Evolutionary conservation across 164 flowering plant species (phyloP).

Genomic region (Vitis riparia): DNA sequence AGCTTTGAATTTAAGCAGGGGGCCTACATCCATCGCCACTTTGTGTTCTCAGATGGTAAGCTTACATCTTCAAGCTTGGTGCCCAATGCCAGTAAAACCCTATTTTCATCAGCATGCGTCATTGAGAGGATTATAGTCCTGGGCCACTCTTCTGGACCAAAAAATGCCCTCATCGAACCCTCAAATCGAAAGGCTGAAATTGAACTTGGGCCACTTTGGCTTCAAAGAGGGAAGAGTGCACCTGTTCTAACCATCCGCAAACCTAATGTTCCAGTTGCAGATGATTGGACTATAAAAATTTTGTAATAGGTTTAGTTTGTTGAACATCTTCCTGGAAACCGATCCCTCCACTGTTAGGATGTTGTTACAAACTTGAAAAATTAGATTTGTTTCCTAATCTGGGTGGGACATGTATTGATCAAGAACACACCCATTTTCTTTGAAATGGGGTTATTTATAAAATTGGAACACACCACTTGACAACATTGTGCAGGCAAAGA

Average conservation of each 20-base stretch:
- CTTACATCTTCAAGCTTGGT: slow-evolving; percentile 58
- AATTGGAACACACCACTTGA: too few species aligned
- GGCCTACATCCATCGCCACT: slow-evolving; percentile 82
- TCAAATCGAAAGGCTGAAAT: slow-evolving; percentile 51
- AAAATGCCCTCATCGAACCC: slow-evolving; percentile 71
- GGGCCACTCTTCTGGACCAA: slow-evolving; percentile 49
- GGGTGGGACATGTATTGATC: too few species aligned
- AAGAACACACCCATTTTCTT: too few species aligned
- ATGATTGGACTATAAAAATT: slow-evolving; percentile 83
- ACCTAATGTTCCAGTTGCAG: slow-evolving; percentile 65
- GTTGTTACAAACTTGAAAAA: too few species aligned
- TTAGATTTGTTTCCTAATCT: too few species aligned
- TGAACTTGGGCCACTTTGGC: slow-evolving; percentile 64
- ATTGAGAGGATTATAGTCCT: slow-evolving; percentile 84
- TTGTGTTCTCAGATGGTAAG: slow-evolving; percentile 69
- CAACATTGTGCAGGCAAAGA: too few species aligned
- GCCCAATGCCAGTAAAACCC: slow-evolving; percentile 26
- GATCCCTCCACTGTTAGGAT: too few species aligned
- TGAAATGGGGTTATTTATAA: too few species aligned
- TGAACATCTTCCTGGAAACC: too few species aligned
- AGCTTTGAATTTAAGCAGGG: slow-evolving; percentile 81
- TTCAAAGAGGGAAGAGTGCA: slow-evolving; percentile 35
- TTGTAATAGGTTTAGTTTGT: slow-evolving; percentile 26
- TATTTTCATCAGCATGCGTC: slow-evolving; percentile 48
- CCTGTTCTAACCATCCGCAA: slow-evolving; percentile 63